A percentile compares a stretch with the other conserved stretches of the same genome.
These are phyloP conservation scores for Phytopythium sindhum DNA, from an alignment of 352 stramenopile species.

Conservation along the genomic window DNA sequence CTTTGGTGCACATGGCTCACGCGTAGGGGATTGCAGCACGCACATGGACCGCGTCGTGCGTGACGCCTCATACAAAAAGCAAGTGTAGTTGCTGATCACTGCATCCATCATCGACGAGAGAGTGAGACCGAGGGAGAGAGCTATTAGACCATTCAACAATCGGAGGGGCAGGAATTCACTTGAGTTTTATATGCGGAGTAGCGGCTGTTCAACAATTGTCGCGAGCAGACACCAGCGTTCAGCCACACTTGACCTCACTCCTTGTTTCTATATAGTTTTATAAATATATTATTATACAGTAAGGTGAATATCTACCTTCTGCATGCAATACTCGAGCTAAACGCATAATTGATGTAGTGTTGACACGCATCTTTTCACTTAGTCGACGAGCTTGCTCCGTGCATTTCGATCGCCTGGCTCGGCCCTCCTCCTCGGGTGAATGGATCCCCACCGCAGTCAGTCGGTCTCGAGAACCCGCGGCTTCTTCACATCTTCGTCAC, in stretches of 20 bases:
- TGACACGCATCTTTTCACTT: too few relatives aligned
- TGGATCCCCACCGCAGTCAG: too few relatives aligned
- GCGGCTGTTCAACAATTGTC: background rate
- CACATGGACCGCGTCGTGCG: background rate
- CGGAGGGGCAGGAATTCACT: background rate
- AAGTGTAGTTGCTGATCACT: background rate
- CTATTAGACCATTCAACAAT: background rate
- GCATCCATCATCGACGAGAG: background rate
- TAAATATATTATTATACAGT: too few relatives aligned
- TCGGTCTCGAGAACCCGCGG: too few relatives aligned
- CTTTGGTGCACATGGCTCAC: background rate
- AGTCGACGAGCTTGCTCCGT: too few relatives aligned
- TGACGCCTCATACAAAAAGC: background rate
- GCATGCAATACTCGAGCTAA: too few relatives aligned
- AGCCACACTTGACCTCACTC: background rate
- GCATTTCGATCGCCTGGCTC: too few relatives aligned
- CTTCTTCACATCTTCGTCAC: too few relatives aligned
- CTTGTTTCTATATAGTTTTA: background rate
- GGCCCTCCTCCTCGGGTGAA: too few relatives aligned
- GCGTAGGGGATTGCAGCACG: background rate
- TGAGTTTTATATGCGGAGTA: background rate
- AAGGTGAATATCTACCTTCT: too few relatives aligned
- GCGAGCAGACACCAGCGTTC: background rate
- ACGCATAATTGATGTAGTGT: too few relatives aligned
- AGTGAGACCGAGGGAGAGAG: background rate